Base-by-base conservation (phyloP, 1,284 basidiomycete species). In the Apiotrichum mycotoxinovorans region DNA sequence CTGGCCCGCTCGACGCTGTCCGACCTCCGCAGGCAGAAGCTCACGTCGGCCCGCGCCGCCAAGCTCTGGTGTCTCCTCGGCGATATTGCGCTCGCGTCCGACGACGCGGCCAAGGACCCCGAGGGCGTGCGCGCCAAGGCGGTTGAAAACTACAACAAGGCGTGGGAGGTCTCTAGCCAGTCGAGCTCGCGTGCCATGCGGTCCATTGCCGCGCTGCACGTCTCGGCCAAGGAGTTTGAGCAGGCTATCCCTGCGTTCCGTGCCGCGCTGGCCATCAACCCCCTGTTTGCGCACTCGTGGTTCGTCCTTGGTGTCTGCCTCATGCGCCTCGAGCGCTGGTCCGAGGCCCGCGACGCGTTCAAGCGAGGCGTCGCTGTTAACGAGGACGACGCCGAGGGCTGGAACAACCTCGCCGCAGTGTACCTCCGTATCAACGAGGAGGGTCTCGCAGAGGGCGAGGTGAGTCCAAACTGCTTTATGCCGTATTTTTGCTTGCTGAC, bases 11-110 rank as follows among this genome's bases (percentile, higher is more conserved):
- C 74, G 58, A 74, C 78, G 20, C 68, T 57, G 71, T 81, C 40
- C 67, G 72, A 79, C 20, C 78, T 80, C 23, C 79, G 83, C 53
- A 73, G 75, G 35, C 71, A 76, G n/a, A 73, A 73, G 38, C 79
- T 88, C 61, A 89, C 90, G 63, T 77, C 79, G 9, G 80, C 87
- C 17, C 82, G 94, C 38, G 86, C 89, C 72, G 91, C 92, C 9
- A 98, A 98, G 78, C 79, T 98, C 25, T 95, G 91, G 89, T 98
- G 96, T 78, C 79, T 98, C 4, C 81, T 98, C 17, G 96, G 95
- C 7, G 96, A 99, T 73, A 83, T 99, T 34, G 88, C 96, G 67
- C 84, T 88, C 0, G 66, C 75, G 20, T 70, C 75, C 0, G 64
- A 71, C 23, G 60, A 60, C 11, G 68, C 67, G 1, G 42, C 54